Base-by-base conservation (phyloP, 2,329 filamentous ascomycete species). In the Aspergillus sp. region DNA sequence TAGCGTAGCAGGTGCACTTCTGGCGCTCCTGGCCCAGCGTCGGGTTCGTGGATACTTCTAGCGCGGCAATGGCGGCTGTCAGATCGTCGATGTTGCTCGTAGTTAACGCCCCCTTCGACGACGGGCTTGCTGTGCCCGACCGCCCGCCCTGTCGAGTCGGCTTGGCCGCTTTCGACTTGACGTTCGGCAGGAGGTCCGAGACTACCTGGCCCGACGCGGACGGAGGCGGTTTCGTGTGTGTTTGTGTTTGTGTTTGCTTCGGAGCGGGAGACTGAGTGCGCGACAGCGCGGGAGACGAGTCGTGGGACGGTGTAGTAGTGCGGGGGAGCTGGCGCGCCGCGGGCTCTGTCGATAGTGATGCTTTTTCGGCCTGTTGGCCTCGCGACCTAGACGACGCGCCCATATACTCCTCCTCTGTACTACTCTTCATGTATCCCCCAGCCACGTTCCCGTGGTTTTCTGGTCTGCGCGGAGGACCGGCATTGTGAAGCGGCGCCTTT, bases 31-130 rank as follows among this genome's bases (percentile, higher is more conserved):
- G 65, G 24, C 68, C 61, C 15, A 86, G 61, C 0, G 78, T 75
- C 0, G 86, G 86, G 52, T 95, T 95, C 2, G 88, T 95, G 32
- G 83, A 82, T n/a, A 94, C 74, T 55, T 98, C 91, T 5, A 98
- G 74, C 2, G 80, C 73, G 15, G 86, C 80, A 44, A 98, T 96
- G 4, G 89, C 88, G 1, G 86, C 79, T 22, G 77, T 76, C 3
- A 80, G 55, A 45, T 79, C 75, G 3, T 59, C 57, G 12, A 67
- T 65, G 36, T 62, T 63, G 44, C 83, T 60, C 4, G 65, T 64
- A 6, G 60, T 63, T 19, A 62, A 34, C 5, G 52, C 37, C 2
- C 39, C 43, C 30, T 75, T 75, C 12, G 91, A 66, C 12, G 91
- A 66, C 1, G 80, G 77, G 1, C 80, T 80, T 0, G 82, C 86